Conservation (phyloP, 169 alveolate species). For the Cystoisospora suis region DNA sequence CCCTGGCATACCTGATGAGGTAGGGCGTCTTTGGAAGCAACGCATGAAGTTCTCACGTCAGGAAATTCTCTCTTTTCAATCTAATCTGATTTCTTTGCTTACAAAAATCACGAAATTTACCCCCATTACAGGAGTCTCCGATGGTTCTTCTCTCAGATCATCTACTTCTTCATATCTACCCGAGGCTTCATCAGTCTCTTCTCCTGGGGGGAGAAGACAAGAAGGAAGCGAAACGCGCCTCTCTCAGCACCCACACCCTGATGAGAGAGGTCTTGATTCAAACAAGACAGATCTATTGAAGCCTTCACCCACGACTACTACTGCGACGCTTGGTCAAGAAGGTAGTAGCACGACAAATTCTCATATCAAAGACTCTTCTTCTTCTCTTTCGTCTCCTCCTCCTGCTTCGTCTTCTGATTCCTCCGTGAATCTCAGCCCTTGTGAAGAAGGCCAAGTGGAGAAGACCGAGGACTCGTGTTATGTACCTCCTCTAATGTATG, state of each 20-base stretch:
- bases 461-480: not conserved
- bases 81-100: not conserved
- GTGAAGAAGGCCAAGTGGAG: not conserved
- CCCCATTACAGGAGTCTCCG: not conserved
- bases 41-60: not conserved
- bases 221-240: too few relatives aligned
- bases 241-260: too few relatives aligned
- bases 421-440: too few relatives aligned
- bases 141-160: too few relatives aligned
- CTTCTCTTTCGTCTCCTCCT: too few relatives aligned
- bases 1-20: slow-evolving; percentile 11
- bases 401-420: too few relatives aligned
- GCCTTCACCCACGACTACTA: not conserved
- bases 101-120: not conserved
- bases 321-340: too few relatives aligned
- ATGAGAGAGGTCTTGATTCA: not conserved
- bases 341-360: too few relatives aligned
- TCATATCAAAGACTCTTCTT: too few relatives aligned
- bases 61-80: not conserved
- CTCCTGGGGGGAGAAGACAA: too few relatives aligned
- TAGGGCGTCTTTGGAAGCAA: not conserved
- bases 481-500: not conserved
- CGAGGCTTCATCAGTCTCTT: too few relatives aligned
- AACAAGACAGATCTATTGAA: not conserved
- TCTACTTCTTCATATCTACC: too few relatives aligned